phyloP scores from a whole-genome alignment of 805 yeast species.

The Sugiyamaella chiloensis region DNA sequence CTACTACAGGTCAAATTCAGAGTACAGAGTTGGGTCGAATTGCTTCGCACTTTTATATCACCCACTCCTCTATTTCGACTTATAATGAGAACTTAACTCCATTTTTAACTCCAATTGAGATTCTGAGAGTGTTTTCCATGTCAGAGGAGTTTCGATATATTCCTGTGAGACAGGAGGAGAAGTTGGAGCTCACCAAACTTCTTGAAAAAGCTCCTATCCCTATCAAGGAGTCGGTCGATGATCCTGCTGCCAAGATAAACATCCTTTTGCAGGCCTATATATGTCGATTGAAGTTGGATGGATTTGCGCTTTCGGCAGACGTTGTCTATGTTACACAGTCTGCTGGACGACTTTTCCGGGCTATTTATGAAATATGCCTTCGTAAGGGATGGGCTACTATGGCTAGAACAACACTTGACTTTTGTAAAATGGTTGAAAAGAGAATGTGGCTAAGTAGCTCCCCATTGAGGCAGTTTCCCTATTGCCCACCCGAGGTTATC shows the following conservation, averaged over 20 bases:
- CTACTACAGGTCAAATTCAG: conserved; percentile 43
- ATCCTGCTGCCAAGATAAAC: conserved; percentile 74
- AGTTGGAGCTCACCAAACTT: conserved; percentile 63
- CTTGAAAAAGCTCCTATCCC: conserved; percentile 83
- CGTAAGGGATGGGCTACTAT: conserved; percentile 68
- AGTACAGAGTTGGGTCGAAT: conserved; percentile 75
- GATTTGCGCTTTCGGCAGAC: conserved; percentile 89
- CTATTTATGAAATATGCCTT: conserved; percentile 74
- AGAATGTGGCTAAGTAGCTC: conserved; percentile 83
- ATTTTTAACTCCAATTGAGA: conserved; percentile 64
- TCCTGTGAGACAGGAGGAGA: conserved; percentile 85
- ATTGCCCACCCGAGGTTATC: conserved; percentile 69
- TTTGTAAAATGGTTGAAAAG: conserved; percentile 77
- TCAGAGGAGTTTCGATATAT: conserved; percentile 84
- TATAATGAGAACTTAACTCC: conserved; percentile 65
- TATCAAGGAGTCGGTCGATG: conserved; percentile 64
- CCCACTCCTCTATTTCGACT: conserved; percentile 64
- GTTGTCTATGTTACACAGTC: conserved; percentile 91
- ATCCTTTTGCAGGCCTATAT: conserved; percentile 82
- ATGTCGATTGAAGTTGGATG: conserved; percentile 71
- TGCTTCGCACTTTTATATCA: conserved; percentile 83
- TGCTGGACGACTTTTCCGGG: conserved; percentile 84
- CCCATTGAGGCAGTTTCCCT: conserved; percentile 78
- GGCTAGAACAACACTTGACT: conserved; percentile 52
- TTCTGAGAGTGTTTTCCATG: conserved; percentile 70